Conservation (phyloP, 148 eudicot genomes). For the Arctostaphylos glauca region DNA sequence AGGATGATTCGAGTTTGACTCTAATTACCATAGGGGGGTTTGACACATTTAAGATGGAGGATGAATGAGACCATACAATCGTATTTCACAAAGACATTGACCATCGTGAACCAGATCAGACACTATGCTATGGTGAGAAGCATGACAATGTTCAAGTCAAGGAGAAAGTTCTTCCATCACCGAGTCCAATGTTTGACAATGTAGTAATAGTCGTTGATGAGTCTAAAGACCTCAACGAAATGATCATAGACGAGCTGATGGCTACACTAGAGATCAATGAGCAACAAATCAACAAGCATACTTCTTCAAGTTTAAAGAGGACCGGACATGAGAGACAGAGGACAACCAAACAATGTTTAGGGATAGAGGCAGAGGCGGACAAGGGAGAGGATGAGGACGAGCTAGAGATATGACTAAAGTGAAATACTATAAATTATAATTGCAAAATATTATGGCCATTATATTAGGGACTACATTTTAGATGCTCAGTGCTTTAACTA, state of each 20-base stretch:
- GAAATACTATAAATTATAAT: too few relatives aligned
- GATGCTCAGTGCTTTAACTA: neutral
- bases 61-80: neutral
- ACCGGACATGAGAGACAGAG: too few relatives aligned
- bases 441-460: neutral
- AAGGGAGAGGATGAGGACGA: neutral
- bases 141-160: neutral
- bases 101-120: neutral
- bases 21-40: neutral
- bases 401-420: neutral
- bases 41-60: neutral
- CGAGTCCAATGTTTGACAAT: neutral
- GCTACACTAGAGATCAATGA: neutral
- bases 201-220: neutral
- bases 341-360: neutral
- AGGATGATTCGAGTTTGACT: neutral
- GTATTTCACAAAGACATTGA: neutral
- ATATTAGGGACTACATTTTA: neutral
- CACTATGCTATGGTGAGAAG: neutral
- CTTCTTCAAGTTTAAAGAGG: neutral
- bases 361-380: too few relatives aligned
- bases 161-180: neutral
- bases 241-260: neutral
- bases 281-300: neutral
- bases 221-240: neutral